A percentile compares a stretch with the other conserved stretches of the same genome.
These are phyloP conservation scores for Cantharellus cinnabarinus DNA, from an alignment of 768 basidiomycete species.

Conservation along the genomic window DNA sequence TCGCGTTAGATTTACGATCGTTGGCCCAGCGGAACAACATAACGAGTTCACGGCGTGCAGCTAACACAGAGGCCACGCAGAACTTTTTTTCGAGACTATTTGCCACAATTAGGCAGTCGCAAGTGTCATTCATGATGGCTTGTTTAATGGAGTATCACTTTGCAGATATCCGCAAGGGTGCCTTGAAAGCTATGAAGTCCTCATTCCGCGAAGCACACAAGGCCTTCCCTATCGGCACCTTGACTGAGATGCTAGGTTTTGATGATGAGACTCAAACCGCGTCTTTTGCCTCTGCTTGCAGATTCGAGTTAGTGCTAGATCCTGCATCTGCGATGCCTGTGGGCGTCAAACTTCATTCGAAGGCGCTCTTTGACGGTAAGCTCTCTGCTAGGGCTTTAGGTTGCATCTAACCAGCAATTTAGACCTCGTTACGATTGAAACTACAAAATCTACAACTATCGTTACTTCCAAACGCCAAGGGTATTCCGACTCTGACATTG, in stretches of 20 bases:
- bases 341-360: background rate
- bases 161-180: conserved; percentile 24
- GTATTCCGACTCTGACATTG: conserved; percentile 1
- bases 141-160: conserved; percentile 80
- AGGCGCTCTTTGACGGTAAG: background rate
- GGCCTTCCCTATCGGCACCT: conserved; percentile 1
- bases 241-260: conserved; percentile 5
- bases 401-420: background rate
- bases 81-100: conserved; percentile 37
- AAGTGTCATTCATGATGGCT: conserved; percentile 74
- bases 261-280: conserved; percentile 3
- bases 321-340: background rate
- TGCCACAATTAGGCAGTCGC: conserved; percentile 43
- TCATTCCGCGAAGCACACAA: conserved; percentile 1
- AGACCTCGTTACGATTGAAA: background rate
- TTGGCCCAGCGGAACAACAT: conserved; percentile 40
- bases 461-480: conserved; percentile 1
- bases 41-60: conserved; percentile 19
- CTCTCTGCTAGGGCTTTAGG: background rate
- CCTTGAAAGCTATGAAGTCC: conserved; percentile 6
- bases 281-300: conserved; percentile 2
- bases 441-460: conserved; percentile 3
- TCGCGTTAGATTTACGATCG: conserved; percentile 61
- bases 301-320: background rate
- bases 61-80: conserved; percentile 40